Base-by-base conservation (phyloP, 768 basidiomycete genomes). In the Mycena belliarum region DNA sequence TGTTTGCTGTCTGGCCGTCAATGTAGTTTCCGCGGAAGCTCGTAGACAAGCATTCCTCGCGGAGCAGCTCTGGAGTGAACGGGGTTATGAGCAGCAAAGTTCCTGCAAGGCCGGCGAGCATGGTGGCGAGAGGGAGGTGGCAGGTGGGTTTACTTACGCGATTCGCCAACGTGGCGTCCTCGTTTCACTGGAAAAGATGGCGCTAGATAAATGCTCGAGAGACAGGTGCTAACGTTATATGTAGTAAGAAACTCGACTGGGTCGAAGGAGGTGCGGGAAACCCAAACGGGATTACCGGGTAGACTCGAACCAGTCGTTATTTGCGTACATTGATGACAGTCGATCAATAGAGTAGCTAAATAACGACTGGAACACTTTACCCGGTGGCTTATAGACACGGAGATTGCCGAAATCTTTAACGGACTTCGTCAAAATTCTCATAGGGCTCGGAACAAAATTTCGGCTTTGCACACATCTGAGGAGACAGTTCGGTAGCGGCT, bases 21-120 rank as follows among this genome's bases (percentile, higher is more conserved):
- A 78, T 79, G 58, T 80, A 82, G 26, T 79, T 82, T 44, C 88
- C 88, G 58, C 82, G 78, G 70, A 82, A 88, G 59, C 64, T 78
- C 42, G 72, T 57, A 2, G 76, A 72, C 12, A 87, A 69, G 68
- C 88, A 89, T 2, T 72, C 68, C 16, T 72, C 50, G 12, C 73
- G 67, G 56, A 82, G 69, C 20, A 80, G 53, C 10, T 69, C 66
- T 4, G 74, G 70, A 24, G 75, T 65, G 61, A 81, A 79, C 3
- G 83, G 80, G 7, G 77, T 73, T 29, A 83, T 66, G 28, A 83
- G 77, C 7, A 81, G 68, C 38, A 78, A 61, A 20, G 69, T 65
- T 2, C 67, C 63, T 25, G 72, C 69, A 23, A 71, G 54, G 18
- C 65, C 48, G 46, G 65, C 60, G 23, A 63, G 52, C 18, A 59